Evolutionary conservation across 176 grass and related monocot genomes (phyloP).

Genomic region (Carex littledalei): DNA sequence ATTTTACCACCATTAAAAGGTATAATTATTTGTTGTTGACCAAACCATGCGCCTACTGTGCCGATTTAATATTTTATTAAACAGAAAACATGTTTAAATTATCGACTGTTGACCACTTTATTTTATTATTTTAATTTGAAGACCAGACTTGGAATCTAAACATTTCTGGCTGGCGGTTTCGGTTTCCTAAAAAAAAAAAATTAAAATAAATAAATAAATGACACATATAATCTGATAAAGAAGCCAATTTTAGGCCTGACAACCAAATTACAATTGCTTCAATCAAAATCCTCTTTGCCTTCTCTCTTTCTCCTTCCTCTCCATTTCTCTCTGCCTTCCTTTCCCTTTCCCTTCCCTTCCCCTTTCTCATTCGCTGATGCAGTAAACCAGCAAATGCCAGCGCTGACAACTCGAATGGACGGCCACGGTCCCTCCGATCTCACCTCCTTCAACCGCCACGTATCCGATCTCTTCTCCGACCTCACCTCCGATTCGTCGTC

Average conservation of each 20-base stretch:
- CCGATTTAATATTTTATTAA: background rate
- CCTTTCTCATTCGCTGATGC: background rate
- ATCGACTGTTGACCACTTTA: background rate
- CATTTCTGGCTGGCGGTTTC: background rate
- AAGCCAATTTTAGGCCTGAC: constrained; percentile 5
- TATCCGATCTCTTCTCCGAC: constrained; percentile 40
- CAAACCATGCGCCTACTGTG: background rate
- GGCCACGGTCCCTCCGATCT: constrained; percentile 20
- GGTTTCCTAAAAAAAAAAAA: background rate
- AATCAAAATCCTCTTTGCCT: constrained; percentile 29
- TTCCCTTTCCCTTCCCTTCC: constrained; percentile 23
- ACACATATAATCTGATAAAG: background rate
- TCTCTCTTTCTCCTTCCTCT: constrained; percentile 30
- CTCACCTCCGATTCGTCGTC: background rate
- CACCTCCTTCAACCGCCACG: constrained; percentile 19
- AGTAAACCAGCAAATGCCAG: constrained; percentile 6
- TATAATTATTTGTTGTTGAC: too few species aligned
- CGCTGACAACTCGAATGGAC: constrained; percentile 15
- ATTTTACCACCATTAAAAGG: too few species aligned
- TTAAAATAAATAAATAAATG: background rate
- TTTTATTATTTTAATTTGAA: background rate
- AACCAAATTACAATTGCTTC: background rate
- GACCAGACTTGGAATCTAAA: constrained; percentile 1
- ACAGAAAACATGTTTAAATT: background rate
- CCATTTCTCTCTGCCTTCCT: constrained; percentile 29